Conservation (phyloP, 2,329 filamentous ascomycete species). For the Taxawa tesnikishii region DNA sequence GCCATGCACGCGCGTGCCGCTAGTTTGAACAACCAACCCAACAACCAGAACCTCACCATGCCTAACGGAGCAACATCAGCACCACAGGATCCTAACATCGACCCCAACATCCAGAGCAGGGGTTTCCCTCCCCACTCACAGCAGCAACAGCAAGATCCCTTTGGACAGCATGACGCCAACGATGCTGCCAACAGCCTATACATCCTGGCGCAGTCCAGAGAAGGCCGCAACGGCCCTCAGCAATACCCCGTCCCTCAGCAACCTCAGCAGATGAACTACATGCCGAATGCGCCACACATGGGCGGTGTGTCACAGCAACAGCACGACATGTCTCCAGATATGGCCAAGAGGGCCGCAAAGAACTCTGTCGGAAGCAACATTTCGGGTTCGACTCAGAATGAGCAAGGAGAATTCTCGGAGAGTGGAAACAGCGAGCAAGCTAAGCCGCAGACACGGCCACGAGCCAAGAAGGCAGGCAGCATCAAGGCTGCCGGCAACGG, state of each 20-base stretch:
- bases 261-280: slow-evolving; percentile 23
- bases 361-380: slow-evolving; percentile 50
- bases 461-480: slow-evolving; percentile 53
- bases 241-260: slow-evolving; percentile 36
- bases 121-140: slow-evolving; percentile 11
- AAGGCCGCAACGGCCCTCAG: slow-evolving; percentile 43
- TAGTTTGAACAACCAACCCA: slow-evolving; percentile 24
- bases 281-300: slow-evolving; percentile 28
- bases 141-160: slow-evolving; percentile 45
- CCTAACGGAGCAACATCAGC: slow-evolving; percentile 29
- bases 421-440: slow-evolving; percentile 51
- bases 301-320: slow-evolving; percentile 28
- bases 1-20: slow-evolving; percentile 68
- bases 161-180: slow-evolving; percentile 78
- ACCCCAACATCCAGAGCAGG: slow-evolving; percentile 13
- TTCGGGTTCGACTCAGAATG: slow-evolving; percentile 26
- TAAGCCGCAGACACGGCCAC: slow-evolving; percentile 53
- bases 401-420: slow-evolving; percentile 58
- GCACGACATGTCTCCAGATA: slow-evolving; percentile 13
- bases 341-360: slow-evolving; percentile 26
- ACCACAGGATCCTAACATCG: slow-evolving; percentile 26
- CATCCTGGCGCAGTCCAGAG: slow-evolving; percentile 67
- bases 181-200: slow-evolving; percentile 92
- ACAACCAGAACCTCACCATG: slow-evolving; percentile 23
- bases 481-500: slow-evolving; percentile 45